These are phyloP conservation scores for Termitomyces sp. DNA, from an alignment of 768 basidiomycete species.

Conservation along the genomic window DNA sequence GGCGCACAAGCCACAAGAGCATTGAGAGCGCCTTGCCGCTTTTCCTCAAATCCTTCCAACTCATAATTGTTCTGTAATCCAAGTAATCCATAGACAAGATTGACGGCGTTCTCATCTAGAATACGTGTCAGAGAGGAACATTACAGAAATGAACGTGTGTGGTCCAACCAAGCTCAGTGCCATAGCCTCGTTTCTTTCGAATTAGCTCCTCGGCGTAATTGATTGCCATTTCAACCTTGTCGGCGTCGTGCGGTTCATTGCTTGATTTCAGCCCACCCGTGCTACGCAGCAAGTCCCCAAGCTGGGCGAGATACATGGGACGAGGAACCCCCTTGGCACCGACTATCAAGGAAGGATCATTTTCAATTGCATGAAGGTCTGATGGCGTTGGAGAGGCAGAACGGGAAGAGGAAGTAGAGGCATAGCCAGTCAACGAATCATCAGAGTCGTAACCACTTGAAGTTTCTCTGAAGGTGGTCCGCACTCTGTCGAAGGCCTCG, in stretches of 20 bases:
- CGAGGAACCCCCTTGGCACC: conserved; percentile 64
- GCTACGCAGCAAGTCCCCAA: conserved; percentile 71
- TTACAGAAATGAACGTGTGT: not conserved
- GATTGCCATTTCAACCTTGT: conserved; percentile 77
- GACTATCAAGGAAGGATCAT: conserved; percentile 76
- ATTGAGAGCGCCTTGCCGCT: conserved; percentile 70
- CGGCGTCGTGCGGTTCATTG: conserved; percentile 62
- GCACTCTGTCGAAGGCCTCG: conserved; percentile 3
- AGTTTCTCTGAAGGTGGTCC: conserved; percentile 17
- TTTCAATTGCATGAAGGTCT: conserved; percentile 78
- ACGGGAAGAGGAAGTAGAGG: conserved; percentile 58
- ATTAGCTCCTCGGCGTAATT: conserved; percentile 79
- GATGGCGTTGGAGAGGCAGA: conserved; percentile 78
- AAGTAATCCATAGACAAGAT: conserved; percentile 69
- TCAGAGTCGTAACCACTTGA: conserved; percentile 64
- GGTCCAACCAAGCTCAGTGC: conserved; percentile 79
- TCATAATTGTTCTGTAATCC: conserved; percentile 82
- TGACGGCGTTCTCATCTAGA: conserved; percentile 85
- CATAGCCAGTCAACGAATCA: conserved; percentile 81
- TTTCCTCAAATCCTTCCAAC: conserved; percentile 70
- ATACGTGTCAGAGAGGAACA: not conserved
- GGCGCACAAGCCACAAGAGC: conserved; percentile 83
- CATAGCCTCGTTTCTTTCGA: conserved; percentile 77
- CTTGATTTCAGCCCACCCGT: conserved; percentile 44
- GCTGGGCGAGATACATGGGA: conserved; percentile 88